A percentile compares a stretch with the other conserved stretches of the same genome.
phyloP scores from a whole-genome alignment of 768 basidiomycete genomes.

The Leucosporidium yakuticum region DNA sequence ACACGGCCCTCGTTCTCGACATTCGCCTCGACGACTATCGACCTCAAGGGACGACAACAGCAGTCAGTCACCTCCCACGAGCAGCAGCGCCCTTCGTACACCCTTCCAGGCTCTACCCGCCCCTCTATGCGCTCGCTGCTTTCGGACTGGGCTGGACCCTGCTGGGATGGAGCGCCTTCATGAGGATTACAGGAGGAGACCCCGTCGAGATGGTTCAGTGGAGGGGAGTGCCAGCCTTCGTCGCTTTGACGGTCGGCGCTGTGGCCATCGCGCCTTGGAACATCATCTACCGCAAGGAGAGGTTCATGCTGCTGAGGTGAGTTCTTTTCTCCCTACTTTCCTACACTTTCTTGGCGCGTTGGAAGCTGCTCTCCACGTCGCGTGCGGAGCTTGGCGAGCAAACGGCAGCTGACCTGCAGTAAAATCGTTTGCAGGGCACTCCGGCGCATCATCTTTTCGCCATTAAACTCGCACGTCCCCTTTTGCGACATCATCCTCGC shows the following conservation, averaged over 20 bases:
- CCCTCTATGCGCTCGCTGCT: slow-evolving; percentile 44
- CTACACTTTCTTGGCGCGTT: not conserved
- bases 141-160: slow-evolving; percentile 27
- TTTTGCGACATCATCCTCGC: slow-evolving; percentile 92
- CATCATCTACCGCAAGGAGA: slow-evolving; percentile 24
- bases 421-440: slow-evolving; percentile 53
- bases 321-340: not conserved
- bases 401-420: not conserved
- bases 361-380: not conserved
- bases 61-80: slow-evolving; percentile 4
- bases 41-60: no score
- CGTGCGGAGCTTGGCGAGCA: not conserved
- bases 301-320: slow-evolving; percentile 34
- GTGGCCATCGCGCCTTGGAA: slow-evolving; percentile 31
- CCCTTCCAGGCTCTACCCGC: slow-evolving; percentile 51
- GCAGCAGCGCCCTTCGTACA: slow-evolving; percentile 44
- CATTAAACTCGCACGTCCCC: slow-evolving; percentile 57
- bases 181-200: slow-evolving; percentile 11
- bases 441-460: slow-evolving; percentile 66
- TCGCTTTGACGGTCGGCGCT: slow-evolving; percentile 12
- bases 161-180: slow-evolving; percentile 22
- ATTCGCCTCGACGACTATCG: slow-evolving; percentile 43
- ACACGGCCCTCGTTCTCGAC: slow-evolving; percentile 66
- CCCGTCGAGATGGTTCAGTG: slow-evolving; percentile 4
- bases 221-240: slow-evolving; percentile 13